phyloP scores from a whole-genome alignment of 1,284 basidiomycete genomes.

The Mycena citricolor region DNA sequence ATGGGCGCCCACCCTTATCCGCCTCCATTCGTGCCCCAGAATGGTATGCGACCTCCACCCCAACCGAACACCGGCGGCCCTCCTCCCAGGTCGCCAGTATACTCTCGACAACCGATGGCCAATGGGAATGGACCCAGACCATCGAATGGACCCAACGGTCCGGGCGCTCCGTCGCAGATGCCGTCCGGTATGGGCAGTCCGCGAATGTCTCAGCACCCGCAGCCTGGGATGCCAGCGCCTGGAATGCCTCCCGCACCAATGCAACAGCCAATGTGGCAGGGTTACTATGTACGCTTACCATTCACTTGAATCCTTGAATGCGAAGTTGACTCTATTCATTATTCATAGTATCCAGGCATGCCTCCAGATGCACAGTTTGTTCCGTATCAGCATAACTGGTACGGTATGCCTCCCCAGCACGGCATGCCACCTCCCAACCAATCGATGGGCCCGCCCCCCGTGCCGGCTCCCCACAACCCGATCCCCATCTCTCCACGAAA shows the following conservation, averaged over 20 bases:
- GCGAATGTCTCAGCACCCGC: conserved; percentile 57
- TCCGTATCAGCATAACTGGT: conserved; percentile 34
- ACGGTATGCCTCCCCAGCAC: conserved; percentile 35
- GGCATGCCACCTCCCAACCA: conserved; percentile 26
- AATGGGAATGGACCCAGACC: conserved; percentile 63
- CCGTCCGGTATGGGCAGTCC: conserved; percentile 63
- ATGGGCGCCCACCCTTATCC: conserved; percentile 44
- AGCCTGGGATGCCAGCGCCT: conserved; percentile 45
- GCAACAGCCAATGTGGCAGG: conserved; percentile 39
- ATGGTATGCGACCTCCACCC: conserved; percentile 39
- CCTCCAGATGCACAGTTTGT: conserved; percentile 28
- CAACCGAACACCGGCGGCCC: conserved; percentile 40
- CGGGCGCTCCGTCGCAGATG: conserved; percentile 45
- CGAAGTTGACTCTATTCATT: background rate
- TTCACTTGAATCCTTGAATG: background rate
- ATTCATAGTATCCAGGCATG: conserved; percentile 25
- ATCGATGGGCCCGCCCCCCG: conserved; percentile 40
- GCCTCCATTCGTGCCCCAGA: conserved; percentile 44
- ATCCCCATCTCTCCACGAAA: conserved; percentile 68
- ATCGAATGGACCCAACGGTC: conserved; percentile 51
- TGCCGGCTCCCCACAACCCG: conserved; percentile 41
- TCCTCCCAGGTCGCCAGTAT: conserved; percentile 65
- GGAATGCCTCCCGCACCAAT: conserved; percentile 44
- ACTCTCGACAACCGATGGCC: conserved; percentile 51
- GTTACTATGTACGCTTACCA: conserved; percentile 43